Evolutionary conservation across 176 grass and related monocot genomes (phyloP).

Genomic region (Metroxylon sagu): DNA sequence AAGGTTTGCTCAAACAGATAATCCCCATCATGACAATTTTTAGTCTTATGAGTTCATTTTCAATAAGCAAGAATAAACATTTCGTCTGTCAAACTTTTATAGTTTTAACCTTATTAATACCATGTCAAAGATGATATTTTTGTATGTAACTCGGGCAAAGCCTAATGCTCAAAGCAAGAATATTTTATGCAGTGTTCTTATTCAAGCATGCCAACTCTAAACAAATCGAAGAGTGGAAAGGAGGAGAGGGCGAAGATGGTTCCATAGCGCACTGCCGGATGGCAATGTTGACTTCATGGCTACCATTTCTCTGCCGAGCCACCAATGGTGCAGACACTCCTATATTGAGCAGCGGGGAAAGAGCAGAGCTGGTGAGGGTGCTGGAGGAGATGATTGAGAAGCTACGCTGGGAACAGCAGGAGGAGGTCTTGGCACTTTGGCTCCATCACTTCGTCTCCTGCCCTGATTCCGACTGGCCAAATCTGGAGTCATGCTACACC

Average conservation of each 20-base stretch:
- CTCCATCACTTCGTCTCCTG: slow-evolving; percentile 57
- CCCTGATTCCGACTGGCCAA: slow-evolving; percentile 83
- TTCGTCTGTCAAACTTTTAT: too few species aligned
- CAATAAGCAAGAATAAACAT: too few species aligned
- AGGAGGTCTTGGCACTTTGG: slow-evolving; percentile 65
- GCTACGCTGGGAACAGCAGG: slow-evolving; percentile 65
- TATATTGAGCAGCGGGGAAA: slow-evolving; percentile 51
- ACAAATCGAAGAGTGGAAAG: slow-evolving; percentile 34
- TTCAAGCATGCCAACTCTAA: slow-evolving; percentile 54
- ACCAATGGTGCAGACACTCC: slow-evolving; percentile 57
- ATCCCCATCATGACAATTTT: too few species aligned
- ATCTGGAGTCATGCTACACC: slow-evolving; percentile 61
- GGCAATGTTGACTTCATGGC: slow-evolving; percentile 56
- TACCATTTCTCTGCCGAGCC: slow-evolving; percentile 67
- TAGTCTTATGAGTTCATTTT: too few species aligned
- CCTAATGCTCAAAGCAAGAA: too few species aligned
- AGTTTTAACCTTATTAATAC: too few species aligned
- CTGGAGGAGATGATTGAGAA: slow-evolving; percentile 60
- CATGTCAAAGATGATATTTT: too few species aligned
- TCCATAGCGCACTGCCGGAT: slow-evolving; percentile 12
- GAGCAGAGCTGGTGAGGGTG: slow-evolving; percentile 54
- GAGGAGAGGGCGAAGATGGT: slow-evolving; percentile 11
- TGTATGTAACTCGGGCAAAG: too few species aligned
- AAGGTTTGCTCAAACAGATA: too few species aligned
- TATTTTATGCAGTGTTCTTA: slow-evolving; percentile 47